These are phyloP conservation scores for Clonostachys solani DNA, from an alignment of 2,329 filamentous ascomycete genomes.

Conservation along the genomic window DNA sequence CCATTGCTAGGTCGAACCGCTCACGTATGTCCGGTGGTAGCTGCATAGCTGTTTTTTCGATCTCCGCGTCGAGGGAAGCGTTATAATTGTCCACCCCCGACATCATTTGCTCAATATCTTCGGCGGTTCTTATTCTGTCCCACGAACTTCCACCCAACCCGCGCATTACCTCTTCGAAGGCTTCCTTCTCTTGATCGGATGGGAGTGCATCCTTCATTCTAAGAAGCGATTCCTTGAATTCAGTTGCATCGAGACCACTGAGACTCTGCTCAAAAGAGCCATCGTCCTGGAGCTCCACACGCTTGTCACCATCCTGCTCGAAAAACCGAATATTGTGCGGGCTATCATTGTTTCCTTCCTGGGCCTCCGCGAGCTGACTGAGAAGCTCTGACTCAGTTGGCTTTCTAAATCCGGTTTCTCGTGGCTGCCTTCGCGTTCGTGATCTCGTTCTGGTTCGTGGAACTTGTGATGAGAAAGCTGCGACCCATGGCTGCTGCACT, in stretches of 20 bases:
- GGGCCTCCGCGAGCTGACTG: not conserved
- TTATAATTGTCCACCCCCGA: conserved; percentile 25
- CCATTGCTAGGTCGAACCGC: conserved; percentile 16
- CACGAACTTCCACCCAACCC: conserved; percentile 21
- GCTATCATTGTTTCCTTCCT: not conserved
- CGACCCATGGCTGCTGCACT: conserved; percentile 14
- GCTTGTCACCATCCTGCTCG: conserved; percentile 32
- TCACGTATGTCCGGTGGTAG: conserved; percentile 24
- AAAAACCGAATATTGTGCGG: conserved; percentile 37
- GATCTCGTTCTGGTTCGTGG: conserved; percentile 10
- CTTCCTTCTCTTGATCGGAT: conserved; percentile 22
- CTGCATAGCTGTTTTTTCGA: conserved; percentile 20
- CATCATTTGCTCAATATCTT: conserved; percentile 27
- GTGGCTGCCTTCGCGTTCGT: conserved; percentile 2
- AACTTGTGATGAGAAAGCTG: conserved; percentile 25
- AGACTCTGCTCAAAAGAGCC: conserved; percentile 35
- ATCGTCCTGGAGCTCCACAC: conserved; percentile 28
- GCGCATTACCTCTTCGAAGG: conserved; percentile 26
- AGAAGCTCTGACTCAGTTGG: not conserved
- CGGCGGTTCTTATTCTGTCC: conserved; percentile 20
- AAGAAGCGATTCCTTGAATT: conserved; percentile 26
- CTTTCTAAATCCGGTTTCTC: conserved; percentile 9
- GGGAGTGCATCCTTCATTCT: conserved; percentile 31
- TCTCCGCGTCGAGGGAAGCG: conserved; percentile 24
- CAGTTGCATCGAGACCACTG: conserved; percentile 24